Conservation (phyloP, 805 yeast genomes). For the Candida piceae region DNA sequence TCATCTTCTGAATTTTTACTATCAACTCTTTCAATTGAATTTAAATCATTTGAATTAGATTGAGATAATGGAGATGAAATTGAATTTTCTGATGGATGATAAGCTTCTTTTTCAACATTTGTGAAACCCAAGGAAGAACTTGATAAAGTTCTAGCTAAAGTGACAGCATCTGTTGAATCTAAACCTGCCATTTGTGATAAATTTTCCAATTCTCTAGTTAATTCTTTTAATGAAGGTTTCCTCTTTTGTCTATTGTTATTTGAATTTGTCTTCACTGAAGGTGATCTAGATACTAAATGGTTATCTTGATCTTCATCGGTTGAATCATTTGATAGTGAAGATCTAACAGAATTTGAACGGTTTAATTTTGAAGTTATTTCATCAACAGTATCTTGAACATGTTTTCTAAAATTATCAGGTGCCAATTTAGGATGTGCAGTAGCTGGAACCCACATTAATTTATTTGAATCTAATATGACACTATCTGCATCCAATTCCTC, state of each 20-base stretch:
- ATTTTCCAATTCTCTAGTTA: conserved; percentile 70
- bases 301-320: conserved; percentile 2
- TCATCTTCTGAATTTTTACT: conserved; percentile 9
- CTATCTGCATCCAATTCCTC: conserved; percentile 15
- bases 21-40: conserved; percentile 26
- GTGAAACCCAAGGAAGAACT: conserved; percentile 61
- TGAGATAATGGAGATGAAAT: conserved; percentile 6
- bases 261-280: no score
- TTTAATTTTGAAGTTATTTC: conserved; percentile 40
- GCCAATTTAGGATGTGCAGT: conserved; percentile 90
- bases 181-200: conserved; percentile 74
- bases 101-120: conserved; percentile 41
- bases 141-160: conserved; percentile 75
- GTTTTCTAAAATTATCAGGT: conserved; percentile 75
- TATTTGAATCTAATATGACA: conserved; percentile 33
- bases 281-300: conserved; percentile 7
- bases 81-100: conserved; percentile 19
- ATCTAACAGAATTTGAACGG: conserved; percentile 23
- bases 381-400: conserved; percentile 55
- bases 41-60: not conserved
- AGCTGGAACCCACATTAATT: conserved; percentile 93
- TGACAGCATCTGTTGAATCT: conserved; percentile 74
- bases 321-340: conserved; percentile 22
- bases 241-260: no score
- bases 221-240: conserved; percentile 63